These are phyloP conservation scores for Lyophyllum decastes DNA, from an alignment of 768 basidiomycete genomes.

Conservation along the genomic window DNA sequence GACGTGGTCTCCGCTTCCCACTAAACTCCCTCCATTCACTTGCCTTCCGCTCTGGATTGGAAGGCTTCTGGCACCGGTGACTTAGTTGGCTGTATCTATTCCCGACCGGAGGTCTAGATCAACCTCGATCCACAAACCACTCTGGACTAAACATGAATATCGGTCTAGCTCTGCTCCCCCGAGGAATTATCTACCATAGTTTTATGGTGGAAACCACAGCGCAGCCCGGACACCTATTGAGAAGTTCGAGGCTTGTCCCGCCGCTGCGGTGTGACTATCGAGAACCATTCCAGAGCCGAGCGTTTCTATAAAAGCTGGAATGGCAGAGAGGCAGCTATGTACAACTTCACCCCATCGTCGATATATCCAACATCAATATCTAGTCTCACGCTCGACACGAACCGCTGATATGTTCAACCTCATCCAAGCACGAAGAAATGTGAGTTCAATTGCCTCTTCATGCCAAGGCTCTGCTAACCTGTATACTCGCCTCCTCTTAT, in stretches of 20 bases:
- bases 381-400: background rate
- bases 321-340: background rate
- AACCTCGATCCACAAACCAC: background rate
- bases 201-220: background rate
- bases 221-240: background rate
- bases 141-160: background rate
- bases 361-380: background rate
- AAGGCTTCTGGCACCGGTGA: too few relatives aligned
- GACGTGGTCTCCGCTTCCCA: background rate
- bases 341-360: background rate
- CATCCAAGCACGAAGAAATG: slow-evolving; percentile 28
- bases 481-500: background rate
- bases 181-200: background rate
- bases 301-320: background rate
- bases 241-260: background rate
- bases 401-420: slow-evolving; percentile 18
- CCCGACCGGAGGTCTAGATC: background rate
- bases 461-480: background rate
- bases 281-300: background rate
- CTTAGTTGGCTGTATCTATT: background rate
- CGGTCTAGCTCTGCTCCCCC: background rate
- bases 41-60: background rate
- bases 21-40: background rate
- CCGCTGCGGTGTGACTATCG: background rate
- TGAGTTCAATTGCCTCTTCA: slow-evolving; percentile 2